A percentile compares a stretch with the other conserved stretches of the same genome.
phyloP scores from a whole-genome alignment of 1,139 yeast genomes.

The Nakaseomyces kungkrabaensis region DNA sequence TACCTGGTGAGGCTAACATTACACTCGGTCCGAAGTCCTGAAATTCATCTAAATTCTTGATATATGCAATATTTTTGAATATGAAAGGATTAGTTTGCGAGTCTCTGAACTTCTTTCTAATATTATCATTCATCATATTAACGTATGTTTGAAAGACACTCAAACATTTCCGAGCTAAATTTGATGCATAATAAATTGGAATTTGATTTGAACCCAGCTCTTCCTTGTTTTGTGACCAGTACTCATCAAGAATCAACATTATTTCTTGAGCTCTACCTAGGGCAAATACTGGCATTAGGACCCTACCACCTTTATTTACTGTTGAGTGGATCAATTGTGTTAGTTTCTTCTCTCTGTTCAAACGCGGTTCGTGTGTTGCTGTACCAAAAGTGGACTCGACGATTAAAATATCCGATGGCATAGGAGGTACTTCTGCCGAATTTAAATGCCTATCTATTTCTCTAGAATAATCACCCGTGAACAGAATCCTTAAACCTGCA shows the following conservation, averaged over 20 bases:
- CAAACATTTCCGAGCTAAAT: slow-evolving; percentile 90
- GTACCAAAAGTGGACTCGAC: slow-evolving; percentile 97
- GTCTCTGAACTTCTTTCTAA: slow-evolving; percentile 68
- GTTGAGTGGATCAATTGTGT: slow-evolving; percentile 80
- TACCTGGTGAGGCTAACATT: slow-evolving; percentile 94
- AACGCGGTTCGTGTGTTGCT: slow-evolving; percentile 87
- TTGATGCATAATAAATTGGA: slow-evolving; percentile 72
- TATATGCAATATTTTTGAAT: slow-evolving; percentile 74
- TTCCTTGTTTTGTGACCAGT: slow-evolving; percentile 81
- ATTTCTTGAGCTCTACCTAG: slow-evolving; percentile 95
- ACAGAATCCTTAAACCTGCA: slow-evolving; percentile 79
- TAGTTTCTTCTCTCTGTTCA: slow-evolving; percentile 72
- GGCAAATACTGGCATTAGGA: slow-evolving; percentile 89
- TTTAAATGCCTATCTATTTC: slow-evolving; percentile 93
- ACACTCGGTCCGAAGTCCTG: slow-evolving; percentile 96
- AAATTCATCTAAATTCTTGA: slow-evolving; percentile 70
- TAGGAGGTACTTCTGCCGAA: slow-evolving; percentile 89
- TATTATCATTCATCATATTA: slow-evolving; percentile 91
- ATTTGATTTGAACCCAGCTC: slow-evolving; percentile 66
- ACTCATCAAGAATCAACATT: slow-evolving; percentile 80
- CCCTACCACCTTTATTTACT: slow-evolving; percentile 80
- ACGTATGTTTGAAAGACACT: slow-evolving; percentile 95
- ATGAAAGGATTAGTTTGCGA: slow-evolving; percentile 78
- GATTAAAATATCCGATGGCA: slow-evolving; percentile 78
- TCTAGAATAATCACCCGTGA: slow-evolving; percentile 94